Evolutionary conservation across 495 filamentous ascomycete genomes (phyloP), one percentile per base, ranked within the genome.

Genomic region (Xylaria grammica): DNA sequence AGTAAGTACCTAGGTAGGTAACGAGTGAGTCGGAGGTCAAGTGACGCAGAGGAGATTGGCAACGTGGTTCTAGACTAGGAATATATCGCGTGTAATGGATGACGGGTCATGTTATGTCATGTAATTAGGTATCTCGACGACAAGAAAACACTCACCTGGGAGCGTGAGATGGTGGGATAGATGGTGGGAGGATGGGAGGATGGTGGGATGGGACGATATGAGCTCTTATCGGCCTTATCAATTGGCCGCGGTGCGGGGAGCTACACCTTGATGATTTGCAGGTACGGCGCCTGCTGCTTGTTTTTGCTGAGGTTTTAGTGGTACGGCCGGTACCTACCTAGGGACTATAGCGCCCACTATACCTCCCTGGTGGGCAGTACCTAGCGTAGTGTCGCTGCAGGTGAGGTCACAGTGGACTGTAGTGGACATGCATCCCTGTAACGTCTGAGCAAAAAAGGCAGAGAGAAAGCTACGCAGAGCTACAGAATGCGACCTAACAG

Each of bases 171-270:
- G 27, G 27, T 17, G 26, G 10, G 29, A 6, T 9, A 17, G 46
- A n/a, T 9, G 22, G 46, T 5, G 22, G 46, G 4, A 32, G 8
- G 20, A 3, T 36, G 53, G 53, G 38, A 30, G 34, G n/a, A 36
- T 32, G 57, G 57, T 60, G 57, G 57, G 57, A 60, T 60, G 57
- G 57, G 26, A 60, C 57, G 44, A 60, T 38, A 19, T 13, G 46
- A 61, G 60, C 60, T 63, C 60, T 63, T 63, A 63, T 63, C 60
- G 27, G 40, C 10, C 60, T 53, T 63, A 53, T 63, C 51, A 17
- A 54, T 26, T 17, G 50, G 32, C 32, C 30, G 46, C 42, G 36
- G 48, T 46, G 60, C 46, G 60, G 60, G 60, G 60, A 63, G 60
- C 60, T 63, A 53, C 57, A 38, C 44, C 36, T 7, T n/a, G n/a